Evolutionary conservation across 2,329 filamentous ascomycete genomes (phyloP).

Genomic region (Pseudogymnoascus sp.): DNA sequence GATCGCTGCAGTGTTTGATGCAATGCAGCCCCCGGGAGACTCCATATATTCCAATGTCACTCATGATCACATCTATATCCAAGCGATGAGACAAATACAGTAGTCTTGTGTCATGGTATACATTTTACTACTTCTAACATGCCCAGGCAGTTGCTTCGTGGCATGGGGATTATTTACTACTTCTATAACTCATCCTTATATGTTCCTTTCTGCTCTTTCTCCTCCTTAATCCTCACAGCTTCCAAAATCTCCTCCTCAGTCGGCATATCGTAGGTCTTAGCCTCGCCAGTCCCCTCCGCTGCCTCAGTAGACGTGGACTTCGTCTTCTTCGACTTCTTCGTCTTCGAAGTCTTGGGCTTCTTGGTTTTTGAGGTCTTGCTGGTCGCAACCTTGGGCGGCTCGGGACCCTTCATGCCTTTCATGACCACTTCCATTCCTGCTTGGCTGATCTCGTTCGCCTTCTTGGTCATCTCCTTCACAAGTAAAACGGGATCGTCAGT

Average conservation of each 20-base stretch:
- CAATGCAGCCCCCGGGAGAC: too few relatives aligned
- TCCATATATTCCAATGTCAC: too few relatives aligned
- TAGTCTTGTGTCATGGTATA: conserved; percentile 1
- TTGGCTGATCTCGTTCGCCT: conserved; percentile 64
- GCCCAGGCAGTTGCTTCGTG: neutral
- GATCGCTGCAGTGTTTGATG: too few relatives aligned
- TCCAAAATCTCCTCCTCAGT: conserved; percentile 45
- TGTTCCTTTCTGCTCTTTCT: neutral
- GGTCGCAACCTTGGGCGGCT: conserved; percentile 32
- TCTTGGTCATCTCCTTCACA: conserved; percentile 61
- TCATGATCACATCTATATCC: neutral
- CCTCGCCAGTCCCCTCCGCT: conserved; percentile 35
- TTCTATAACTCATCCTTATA: conserved; percentile 7
- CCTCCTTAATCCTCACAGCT: conserved; percentile 41
- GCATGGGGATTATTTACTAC: conserved; percentile 2
- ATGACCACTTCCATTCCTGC: conserved; percentile 62
- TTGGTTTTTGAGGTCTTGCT: conserved; percentile 34
- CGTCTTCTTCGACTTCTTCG: conserved; percentile 32
- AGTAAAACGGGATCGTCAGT: conserved; percentile 70
- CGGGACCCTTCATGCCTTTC: conserved; percentile 54
- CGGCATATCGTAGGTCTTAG: conserved; percentile 37
- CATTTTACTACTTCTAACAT: conserved; percentile 5
- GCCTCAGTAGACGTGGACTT: conserved; percentile 25
- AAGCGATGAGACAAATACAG: neutral
- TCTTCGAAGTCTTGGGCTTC: conserved; percentile 33